Base-by-base conservation (phyloP, 1,139 yeast species). In the Debaryomyces nepalensis region DNA sequence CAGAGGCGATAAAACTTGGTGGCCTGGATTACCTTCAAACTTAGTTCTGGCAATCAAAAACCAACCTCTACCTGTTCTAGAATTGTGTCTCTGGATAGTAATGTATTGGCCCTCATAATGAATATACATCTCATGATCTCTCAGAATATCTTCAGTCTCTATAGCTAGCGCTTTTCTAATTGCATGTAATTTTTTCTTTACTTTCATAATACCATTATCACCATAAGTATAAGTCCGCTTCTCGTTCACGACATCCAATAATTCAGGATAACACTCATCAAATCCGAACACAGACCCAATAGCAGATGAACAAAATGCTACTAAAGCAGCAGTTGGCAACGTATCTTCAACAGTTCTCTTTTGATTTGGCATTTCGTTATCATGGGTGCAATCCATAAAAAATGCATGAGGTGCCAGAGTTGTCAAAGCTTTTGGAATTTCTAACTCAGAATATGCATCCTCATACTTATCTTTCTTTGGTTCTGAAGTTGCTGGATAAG, bases 381-480 rank as follows among this genome's bases (percentile, higher is more conserved):
- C 99, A 63, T 93, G 99, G 3, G 98, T 91, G 57, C 97, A 91
- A 61, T 93, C 99, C 97, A 93, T 91, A 56, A 93, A 87, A 54
- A 93, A 72, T 0, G 98, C 97, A 64, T 90, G 98, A 3, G 96
- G 96, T 10, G 84, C 82, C 33, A 84, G 79, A 6, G 82, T 71
- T 1, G 82, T 74, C 40, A 88, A 74, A 10, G 82, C 73, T 51
- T 75, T 77, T 2, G 93, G 91, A 38, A 85, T 73, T 45, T 81
- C 81, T 46, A 84, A 66, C 58, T 84, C 88, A 3, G 72, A 58
- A 39, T 57, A 59, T 10, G 85, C 77, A 5, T 67, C 70, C n/a
- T 62, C 44, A 40, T 45, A 71, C 55, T 46, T 63, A 49, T 40
- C 56, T 47, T 45, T 53, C 47, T 45, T 40, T 0, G 79, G 76